A percentile compares a stretch with the other conserved stretches of the same genome.
Conservation (phyloP, 352 stramenopile genomes). For the Phytopythium mirpurense region DNA sequence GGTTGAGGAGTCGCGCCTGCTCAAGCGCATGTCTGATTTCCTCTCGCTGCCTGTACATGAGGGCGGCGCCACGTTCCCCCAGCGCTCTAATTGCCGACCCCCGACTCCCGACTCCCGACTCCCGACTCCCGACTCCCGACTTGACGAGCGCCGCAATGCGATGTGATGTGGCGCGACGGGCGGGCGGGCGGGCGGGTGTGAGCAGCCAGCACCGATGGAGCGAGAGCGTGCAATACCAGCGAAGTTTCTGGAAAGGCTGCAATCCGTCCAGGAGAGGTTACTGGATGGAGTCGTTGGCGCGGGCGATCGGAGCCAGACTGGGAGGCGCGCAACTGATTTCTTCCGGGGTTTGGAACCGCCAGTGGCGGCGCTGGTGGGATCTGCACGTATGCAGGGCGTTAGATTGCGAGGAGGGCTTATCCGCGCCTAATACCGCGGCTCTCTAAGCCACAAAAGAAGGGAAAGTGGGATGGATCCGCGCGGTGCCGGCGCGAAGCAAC, state of each 20-base stretch:
- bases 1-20: neutral
- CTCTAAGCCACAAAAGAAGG: neutral
- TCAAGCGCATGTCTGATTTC: conserved; percentile 5
- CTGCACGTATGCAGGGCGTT: neutral
- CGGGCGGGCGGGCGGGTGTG: neutral
- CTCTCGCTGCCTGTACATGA: neutral
- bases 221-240: neutral
- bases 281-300: neutral
- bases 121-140: no score
- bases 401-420: neutral
- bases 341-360: conserved; percentile 6
- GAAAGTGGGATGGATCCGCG: neutral
- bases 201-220: neutral
- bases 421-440: neutral
- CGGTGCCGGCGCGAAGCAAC: conserved; percentile 1
- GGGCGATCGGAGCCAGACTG: neutral
- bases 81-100: neutral
- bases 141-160: neutral
- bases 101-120: no score
- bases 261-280: conserved; percentile 5
- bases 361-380: neutral
- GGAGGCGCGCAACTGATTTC: neutral
- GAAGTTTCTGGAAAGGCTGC: neutral
- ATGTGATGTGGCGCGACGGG: neutral
- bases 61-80: neutral